Conservation (phyloP, 371 early-diverging fungal genomes). For the Dentiscutata heterogama region DNA sequence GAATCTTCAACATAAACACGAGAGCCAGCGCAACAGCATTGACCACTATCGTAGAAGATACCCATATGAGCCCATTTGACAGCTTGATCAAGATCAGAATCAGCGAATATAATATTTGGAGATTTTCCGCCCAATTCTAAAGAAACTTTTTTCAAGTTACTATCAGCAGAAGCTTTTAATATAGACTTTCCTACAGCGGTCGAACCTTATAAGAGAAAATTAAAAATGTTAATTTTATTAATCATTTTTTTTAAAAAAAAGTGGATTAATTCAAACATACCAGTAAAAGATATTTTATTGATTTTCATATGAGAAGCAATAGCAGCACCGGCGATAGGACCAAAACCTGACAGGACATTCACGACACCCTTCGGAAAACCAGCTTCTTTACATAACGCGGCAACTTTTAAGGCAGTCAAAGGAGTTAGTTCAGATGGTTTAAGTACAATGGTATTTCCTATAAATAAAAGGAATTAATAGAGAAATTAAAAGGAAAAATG, state of each 20-base stretch:
- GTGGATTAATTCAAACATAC: conserved; percentile 36
- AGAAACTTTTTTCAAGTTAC: conserved; percentile 78
- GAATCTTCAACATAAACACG: conserved; percentile 84
- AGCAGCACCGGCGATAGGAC: conserved; percentile 61
- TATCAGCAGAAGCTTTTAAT: conserved; percentile 70
- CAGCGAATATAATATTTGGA: conserved; percentile 86
- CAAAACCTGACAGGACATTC: conserved; percentile 77
- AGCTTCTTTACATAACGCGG: conserved; percentile 60
- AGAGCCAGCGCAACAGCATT: conserved; percentile 90
- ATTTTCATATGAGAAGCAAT: conserved; percentile 61
- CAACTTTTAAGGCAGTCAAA: conserved; percentile 60
- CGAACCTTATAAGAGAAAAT: conserved; percentile 67
- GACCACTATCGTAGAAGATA: conserved; percentile 85
- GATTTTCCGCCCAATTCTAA: conserved; percentile 95
- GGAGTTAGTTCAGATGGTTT: conserved; percentile 81
- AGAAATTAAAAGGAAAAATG: neutral
- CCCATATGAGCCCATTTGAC: conserved; percentile 79
- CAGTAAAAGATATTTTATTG: conserved; percentile 74
- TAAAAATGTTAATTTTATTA: neutral
- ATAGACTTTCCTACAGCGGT: conserved; percentile 78
- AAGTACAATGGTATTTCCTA: conserved; percentile 65
- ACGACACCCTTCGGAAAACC: conserved; percentile 74
- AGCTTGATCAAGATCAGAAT: conserved; percentile 84
- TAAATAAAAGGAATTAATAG: neutral
- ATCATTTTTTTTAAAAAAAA: no score